Conservation (phyloP, 768 basidiomycete species). For the Suillus bovinus region DNA sequence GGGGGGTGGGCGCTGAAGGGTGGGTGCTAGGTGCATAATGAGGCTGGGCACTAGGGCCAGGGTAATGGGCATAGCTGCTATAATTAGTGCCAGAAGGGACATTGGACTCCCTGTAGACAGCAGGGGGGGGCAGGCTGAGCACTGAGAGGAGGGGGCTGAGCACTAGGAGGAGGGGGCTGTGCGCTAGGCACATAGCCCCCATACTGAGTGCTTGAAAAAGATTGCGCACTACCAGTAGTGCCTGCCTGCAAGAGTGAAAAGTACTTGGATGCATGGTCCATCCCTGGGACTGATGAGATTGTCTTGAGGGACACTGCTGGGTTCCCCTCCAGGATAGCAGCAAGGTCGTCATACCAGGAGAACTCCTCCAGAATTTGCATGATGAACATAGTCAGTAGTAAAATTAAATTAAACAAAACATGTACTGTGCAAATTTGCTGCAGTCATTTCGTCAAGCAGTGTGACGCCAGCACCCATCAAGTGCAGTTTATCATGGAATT, state of each 20-base stretch:
- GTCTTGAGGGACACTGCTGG: conserved; percentile 1
- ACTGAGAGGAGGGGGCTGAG: background rate
- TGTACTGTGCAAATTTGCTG: background rate
- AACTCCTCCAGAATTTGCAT: background rate
- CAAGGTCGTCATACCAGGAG: conserved; percentile 4
- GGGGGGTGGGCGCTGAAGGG: too few relatives aligned
- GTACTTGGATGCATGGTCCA: background rate
- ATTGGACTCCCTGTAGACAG: background rate
- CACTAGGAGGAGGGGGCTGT: background rate
- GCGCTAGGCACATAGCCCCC: background rate
- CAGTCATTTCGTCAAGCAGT: background rate
- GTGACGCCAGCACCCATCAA: background rate
- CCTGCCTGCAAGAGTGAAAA: background rate
- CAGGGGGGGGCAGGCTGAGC: too few relatives aligned
- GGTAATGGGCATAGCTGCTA: background rate
- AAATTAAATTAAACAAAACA: background rate
- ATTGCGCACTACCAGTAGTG: background rate
- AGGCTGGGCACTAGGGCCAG: background rate
- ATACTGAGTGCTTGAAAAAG: background rate
- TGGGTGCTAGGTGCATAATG: too few relatives aligned
- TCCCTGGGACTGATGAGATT: background rate
- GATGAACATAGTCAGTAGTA: background rate
- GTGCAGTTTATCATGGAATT: background rate
- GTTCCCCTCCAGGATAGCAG: background rate
- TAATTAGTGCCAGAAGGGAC: background rate